Evolutionary conservation across 2,329 filamentous ascomycete species (phyloP), one percentile per base, ranked within the genome.

Genomic region (Aspergillus candidus): DNA sequence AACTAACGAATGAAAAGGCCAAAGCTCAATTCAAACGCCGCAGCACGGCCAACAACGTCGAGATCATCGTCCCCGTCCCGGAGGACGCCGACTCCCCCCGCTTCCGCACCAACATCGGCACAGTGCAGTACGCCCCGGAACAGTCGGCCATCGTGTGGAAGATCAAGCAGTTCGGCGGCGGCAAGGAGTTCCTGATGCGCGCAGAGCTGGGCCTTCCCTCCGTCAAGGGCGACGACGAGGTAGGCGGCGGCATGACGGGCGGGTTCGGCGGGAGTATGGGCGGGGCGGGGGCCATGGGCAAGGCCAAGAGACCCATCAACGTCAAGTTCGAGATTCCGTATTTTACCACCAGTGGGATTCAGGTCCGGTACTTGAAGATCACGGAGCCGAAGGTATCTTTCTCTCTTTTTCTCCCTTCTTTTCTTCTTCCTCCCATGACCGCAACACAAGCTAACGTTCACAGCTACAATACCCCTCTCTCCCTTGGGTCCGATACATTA

Each of bases 271-370:
- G 91, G 14, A 95, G 88, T 64, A 96, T 96, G 90, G 91, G 91
- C 47, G 91, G 91, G 52, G 80, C 93, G 22, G 82, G 79, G 8
- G 22, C 22, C n/a, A 77, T 82, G 4, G 83, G 82, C 46, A 97
- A 97, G 73, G 87, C 87, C 14, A 98, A 97, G 77, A 76, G 93
- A 56, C 93, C 93, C 1, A 98, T 98, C 61, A 91, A 90, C 68
- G 93, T 98, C 73, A 98, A 98, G 74, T 98, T 98, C 66, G 93
- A 98, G 74, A 98, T 98, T 63, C 93, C 93, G n/a, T 98, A 98
- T 72, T 98, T 98, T 67, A 98, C 93, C n/a, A 98, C 94, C 3
- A 94, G 87, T 71, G 93, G 93, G 53, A 98, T 98, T 57, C 94
- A 98, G 70, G 93, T 98, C 60, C 82, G 93, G 61, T 98, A 98